Evolutionary conservation across 257 asterid genomes (phyloP).

Genomic region (Ballota nigra): DNA sequence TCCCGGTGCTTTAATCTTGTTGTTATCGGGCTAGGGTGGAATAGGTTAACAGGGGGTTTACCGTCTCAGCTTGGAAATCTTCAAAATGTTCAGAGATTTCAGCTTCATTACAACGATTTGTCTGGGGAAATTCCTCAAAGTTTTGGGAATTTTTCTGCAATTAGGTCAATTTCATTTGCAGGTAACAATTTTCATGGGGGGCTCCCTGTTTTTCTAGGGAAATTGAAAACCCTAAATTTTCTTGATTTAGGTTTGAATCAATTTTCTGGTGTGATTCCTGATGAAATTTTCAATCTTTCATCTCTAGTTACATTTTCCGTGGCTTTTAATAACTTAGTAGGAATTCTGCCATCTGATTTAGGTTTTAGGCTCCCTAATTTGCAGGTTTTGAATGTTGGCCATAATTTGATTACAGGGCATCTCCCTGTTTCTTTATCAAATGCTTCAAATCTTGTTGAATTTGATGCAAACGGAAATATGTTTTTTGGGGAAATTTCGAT

Average conservation of each 20-base stretch:
- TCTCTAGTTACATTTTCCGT: conserved; percentile 3
- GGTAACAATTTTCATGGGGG: conserved; percentile 14
- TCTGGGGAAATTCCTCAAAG: conserved; percentile 20
- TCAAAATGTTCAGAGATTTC: conserved; percentile 5
- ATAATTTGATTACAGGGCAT: conserved; percentile 19
- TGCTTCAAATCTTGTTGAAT: conserved; percentile 21
- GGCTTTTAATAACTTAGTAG: conserved; percentile 19
- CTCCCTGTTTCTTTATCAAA: conserved; percentile 26
- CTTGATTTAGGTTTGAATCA: conserved; percentile 22
- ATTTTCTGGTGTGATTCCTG: conserved; percentile 20
- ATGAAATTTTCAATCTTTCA: conserved; percentile 17
- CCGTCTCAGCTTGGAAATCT: conserved; percentile 25
- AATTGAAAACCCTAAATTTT: conserved; percentile 10
- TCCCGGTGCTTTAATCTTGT: conserved; percentile 18
- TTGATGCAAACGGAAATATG: conserved; percentile 1
- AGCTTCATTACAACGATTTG: conserved; percentile 17
- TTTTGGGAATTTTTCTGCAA: conserved; percentile 20
- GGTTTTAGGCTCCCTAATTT: conserved; percentile 20
- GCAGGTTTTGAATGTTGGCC: conserved; percentile 21
- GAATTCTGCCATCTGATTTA: conserved; percentile 17
- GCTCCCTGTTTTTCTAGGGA: conserved; percentile 19
- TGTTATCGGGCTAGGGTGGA: conserved; percentile 22
- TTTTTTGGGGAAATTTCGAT: conserved; percentile 13
- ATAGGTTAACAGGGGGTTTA: conserved; percentile 13
- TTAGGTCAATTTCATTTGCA: conserved; percentile 17